Base-by-base conservation (phyloP, 1,284 basidiomycete genomes). In the Tremellales sp. region DNA sequence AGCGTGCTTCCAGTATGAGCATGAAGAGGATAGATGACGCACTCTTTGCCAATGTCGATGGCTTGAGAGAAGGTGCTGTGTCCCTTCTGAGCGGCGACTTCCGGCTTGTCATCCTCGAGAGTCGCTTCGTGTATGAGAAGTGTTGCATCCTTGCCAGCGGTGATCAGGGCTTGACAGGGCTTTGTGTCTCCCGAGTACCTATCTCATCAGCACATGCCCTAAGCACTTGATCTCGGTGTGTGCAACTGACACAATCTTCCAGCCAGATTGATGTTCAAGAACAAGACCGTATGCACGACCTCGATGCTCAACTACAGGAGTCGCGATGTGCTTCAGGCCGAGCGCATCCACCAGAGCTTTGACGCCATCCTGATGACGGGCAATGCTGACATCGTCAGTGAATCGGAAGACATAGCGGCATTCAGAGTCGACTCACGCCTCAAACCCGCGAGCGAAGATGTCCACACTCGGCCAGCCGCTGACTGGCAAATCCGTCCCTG, bases 121-220 rank as follows among this genome's bases (percentile, higher is more conserved):
- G 91, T 91, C 0, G 93, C 89, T 72, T 97, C 93, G 67, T 97
- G 93, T 40, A 97, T 92, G 29, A 97, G 78, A 5, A 97, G 70
- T 0, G 89, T 90, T 0, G 87, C 84, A 46, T 79, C 76, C 43
- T 78, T 63, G 0, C 87, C 91, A 0, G 83, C 84, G 35, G 78
- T 68, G 22, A 85, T 81, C 3, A 97, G 78, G 19, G 77, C 78
- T 3, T 84, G 74, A 17, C 83, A 82, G 0, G 92, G 92, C 68
- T 82, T 80, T 0, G 93, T 97, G 68, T 97, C 93, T 4, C 86
- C 93, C 4, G 92, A 96, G 57, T 80, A 81, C 33, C 77, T 75
- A 31, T 4, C n/a, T 36, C 6, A 36, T 36, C 33, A 15, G 33
- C 33, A n/a, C 6, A 7, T 15, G 13, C 33, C 13, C n/a, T 85